Percentiles rank a stretch among this genome's conserved stretches.
Conservation (phyloP, 2,329 filamentous ascomycete species). For the Hypoxylon sp. region DNA sequence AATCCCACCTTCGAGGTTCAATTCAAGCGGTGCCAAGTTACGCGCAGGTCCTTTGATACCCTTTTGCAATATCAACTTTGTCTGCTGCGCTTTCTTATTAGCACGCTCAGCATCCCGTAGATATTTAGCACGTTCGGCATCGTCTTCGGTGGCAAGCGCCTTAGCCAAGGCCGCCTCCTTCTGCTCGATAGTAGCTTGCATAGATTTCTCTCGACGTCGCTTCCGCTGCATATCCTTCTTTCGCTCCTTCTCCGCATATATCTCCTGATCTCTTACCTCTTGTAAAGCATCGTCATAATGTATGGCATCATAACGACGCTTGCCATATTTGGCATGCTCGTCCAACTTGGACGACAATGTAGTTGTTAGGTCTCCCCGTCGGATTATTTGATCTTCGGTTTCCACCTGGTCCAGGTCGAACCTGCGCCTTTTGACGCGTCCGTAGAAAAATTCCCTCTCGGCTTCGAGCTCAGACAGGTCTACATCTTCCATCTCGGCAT, state of each 20-base stretch:
- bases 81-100: constrained; percentile 91
- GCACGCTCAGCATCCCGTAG: constrained; percentile 87
- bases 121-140: constrained; percentile 81
- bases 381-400: constrained; percentile 67
- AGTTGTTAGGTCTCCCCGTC: constrained; percentile 67
- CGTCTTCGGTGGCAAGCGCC: constrained; percentile 80
- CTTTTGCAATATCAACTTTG: constrained; percentile 85
- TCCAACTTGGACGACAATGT: constrained; percentile 69
- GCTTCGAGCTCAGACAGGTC: constrained; percentile 54
- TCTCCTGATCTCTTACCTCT: constrained; percentile 88
- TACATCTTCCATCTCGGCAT: constrained; percentile 52
- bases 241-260: constrained; percentile 95
- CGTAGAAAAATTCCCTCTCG: constrained; percentile 58
- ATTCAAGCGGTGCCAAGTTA: constrained; percentile 74
- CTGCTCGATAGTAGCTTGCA: constrained; percentile 90
- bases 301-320: constrained; percentile 76
- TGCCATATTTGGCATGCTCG: constrained; percentile 74
- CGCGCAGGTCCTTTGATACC: constrained; percentile 81
- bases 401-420: constrained; percentile 72
- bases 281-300: constrained; percentile 84
- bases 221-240: constrained; percentile 99
- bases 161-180: constrained; percentile 84
- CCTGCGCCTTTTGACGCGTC: constrained; percentile 72
- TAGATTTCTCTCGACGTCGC: constrained; percentile 91
- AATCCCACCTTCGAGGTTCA: constrained; percentile 83